phyloP scores from a whole-genome alignment of 345 rosid species.

The Melaleuca quinquenervia region DNA sequence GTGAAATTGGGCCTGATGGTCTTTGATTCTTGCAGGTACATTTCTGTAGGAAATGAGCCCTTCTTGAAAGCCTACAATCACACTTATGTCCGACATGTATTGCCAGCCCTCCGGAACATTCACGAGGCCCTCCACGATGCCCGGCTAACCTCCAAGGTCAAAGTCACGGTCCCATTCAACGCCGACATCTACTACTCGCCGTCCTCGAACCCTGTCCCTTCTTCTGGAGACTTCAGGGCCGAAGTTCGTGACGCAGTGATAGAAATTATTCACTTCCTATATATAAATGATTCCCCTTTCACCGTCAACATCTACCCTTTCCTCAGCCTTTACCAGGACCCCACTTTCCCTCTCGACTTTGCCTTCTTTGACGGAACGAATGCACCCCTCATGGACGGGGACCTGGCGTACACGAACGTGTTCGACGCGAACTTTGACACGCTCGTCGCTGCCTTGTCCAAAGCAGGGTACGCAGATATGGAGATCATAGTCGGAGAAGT shows the following conservation, averaged over 20 bases:
- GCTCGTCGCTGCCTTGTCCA: slow-evolving; percentile 44
- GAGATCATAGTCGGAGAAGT: slow-evolving; percentile 61
- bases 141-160: slow-evolving; percentile 24
- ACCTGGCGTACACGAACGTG: slow-evolving; percentile 42
- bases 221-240: slow-evolving; percentile 61
- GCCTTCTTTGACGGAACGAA: slow-evolving; percentile 62
- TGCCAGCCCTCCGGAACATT: slow-evolving; percentile 63
- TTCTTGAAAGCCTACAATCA: slow-evolving; percentile 55
- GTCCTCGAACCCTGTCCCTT: slow-evolving; percentile 40
- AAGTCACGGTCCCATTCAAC: slow-evolving; percentile 63
- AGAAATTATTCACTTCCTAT: slow-evolving; percentile 44
- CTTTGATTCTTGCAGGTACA: slow-evolving; percentile 26
- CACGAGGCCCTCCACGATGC: slow-evolving; percentile 61
- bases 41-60: slow-evolving; percentile 81
- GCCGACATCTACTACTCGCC: slow-evolving; percentile 61
- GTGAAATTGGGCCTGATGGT: not conserved
- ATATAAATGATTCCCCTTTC: slow-evolving; percentile 42
- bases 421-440: slow-evolving; percentile 77
- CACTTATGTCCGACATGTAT: slow-evolving; percentile 26
- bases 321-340: slow-evolving; percentile 63
- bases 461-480: slow-evolving; percentile 53
- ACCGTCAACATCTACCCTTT: slow-evolving; percentile 77
- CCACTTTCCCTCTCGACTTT: slow-evolving; percentile 50
- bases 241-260: slow-evolving; percentile 44
- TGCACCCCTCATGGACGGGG: slow-evolving; percentile 47